Base-by-base conservation (phyloP, 441 rosid species). In the Gossypium armourianum region DNA sequence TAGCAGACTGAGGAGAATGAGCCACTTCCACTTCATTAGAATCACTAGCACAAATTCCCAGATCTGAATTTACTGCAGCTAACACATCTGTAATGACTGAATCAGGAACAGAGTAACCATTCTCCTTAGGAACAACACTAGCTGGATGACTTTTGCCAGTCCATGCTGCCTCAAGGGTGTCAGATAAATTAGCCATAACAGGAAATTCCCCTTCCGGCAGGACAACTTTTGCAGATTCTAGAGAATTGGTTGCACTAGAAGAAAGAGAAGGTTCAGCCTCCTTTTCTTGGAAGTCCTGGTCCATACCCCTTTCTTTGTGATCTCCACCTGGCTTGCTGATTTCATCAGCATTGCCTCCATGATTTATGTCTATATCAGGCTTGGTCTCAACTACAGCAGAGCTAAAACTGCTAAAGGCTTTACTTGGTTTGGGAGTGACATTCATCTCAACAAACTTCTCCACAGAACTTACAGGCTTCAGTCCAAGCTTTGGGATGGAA, bases 91-190 rank as follows among this genome's bases (percentile, higher is more conserved):
- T 50, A 53, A 21, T 62, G 28, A 52, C 49, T 70, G 80, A 74
- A 74, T 77, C 78, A 69, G 79, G 75, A 78, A 75, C 62, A 62
- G 78, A 71, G 70, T 43, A 63, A 59, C 72, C 83, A 72, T 81
- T 78, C 72, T 72, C 85, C 57, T 78, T 78, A 72, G 78, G 49
- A 26, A 62, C 60, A 72, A 74, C 62, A 73, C 81, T 83, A 65
- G 77, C 59, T 24, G 81, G 81, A 67, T 72, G 69, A 73, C 80
- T 83, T 73, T 84, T 82, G 21, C 87, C 96, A 6, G 83, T 88
- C 96, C 97, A 90, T 60, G 96, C 91, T 28, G 94, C 94, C 73
- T 87, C 97, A 74, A 83, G 87, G 64, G 84, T 85, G 68, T 87
- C 86, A 50, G 92, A 84, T 74, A 89, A 82, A 80, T 83, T 80